Base-by-base conservation (phyloP, 805 yeast species). In the Sugiyamaella valdiviana region DNA sequence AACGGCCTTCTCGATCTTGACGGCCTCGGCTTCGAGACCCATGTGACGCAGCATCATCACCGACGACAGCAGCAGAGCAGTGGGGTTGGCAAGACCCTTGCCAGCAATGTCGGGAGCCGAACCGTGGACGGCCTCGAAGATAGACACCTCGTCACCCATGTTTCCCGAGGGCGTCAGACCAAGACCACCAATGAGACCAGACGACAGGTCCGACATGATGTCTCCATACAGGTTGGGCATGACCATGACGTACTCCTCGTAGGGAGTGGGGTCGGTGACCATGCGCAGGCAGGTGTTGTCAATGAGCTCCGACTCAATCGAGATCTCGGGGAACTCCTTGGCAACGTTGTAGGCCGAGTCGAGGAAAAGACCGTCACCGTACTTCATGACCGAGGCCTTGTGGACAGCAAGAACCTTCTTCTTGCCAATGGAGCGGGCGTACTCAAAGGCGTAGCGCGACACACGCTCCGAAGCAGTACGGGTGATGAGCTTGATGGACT, bases 221-320 rank as follows among this genome's bases (percentile, higher is more conserved):
- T 93, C 98, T 80, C 99, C 99, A 74, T 93, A 93, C 71, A 93
- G 80, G 83, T 93, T 93, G 65, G 99, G 99, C 96, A 95, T 93
- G 61, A 93, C 99, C 86, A 81, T 81, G 64, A 93, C 99, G 51
- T 84, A 82, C 62, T 87, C 80, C 71, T 83, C 77, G 82, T 89
- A 91, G 62, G 82, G 82, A 50, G 78, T 69, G 58, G 99, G 99
- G 72, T 91, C 89, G 54, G 85, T 76, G 60, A 95, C 95, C 68
- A 89, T 80, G 70, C 80, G 84, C 70, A 93, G 77, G 40, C 95
- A 90, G 61, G 97, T 88, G 80, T 90, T 91, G 75, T 93, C 99
- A 64, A 93, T 85, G 65, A 90, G 76, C 76, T 93, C 98, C 52
- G 79, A 83, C 67, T 79, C 81, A 57, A 93, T 73, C 66, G 80